phyloP scores from a whole-genome alignment of 306 rosid species.

The Prosopis cineraria region DNA sequence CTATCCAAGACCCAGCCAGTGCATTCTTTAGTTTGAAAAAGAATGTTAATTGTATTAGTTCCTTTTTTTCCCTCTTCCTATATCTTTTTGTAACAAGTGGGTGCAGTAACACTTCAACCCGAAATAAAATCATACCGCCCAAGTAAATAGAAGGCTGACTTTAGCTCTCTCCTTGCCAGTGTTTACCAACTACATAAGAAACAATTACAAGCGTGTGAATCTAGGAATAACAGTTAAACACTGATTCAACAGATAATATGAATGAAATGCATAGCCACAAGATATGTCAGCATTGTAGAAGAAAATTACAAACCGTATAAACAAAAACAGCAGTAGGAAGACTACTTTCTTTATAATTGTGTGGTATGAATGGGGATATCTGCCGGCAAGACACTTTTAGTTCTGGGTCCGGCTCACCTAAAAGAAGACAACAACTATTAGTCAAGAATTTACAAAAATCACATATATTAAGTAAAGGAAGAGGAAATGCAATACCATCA shows the following conservation, averaged over 20 bases:
- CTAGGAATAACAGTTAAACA: conserved; percentile 14
- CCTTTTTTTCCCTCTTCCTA: no score
- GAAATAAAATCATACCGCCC: conserved; percentile 81
- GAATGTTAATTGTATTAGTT: not conserved
- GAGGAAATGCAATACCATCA: conserved; percentile 68
- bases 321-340: conserved; percentile 96
- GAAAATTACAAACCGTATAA: conserved; percentile 67
- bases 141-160: conserved; percentile 96
- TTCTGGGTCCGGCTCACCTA: conserved; percentile 99
- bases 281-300: conserved; percentile 23
- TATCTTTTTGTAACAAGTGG: conserved; percentile 17
- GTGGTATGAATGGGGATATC: conserved; percentile 96
- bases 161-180: conserved; percentile 97
- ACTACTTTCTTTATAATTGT: conserved; percentile 94
- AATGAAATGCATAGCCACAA: not conserved
- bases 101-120: conserved; percentile 14
- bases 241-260: conserved; percentile 17
- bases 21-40: not conserved
- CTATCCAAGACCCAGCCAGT: conserved; percentile 28
- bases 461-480: conserved; percentile 5
- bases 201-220: conserved; percentile 30
- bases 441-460: conserved; percentile 15
- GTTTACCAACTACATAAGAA: conserved; percentile 78
- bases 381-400: conserved; percentile 92
- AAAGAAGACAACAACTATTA: conserved; percentile 28